Evolutionary conservation across 1,284 basidiomycete genomes (phyloP), one percentile per base, ranked within the genome.

Genomic region (Phenoliferia sp.): DNA sequence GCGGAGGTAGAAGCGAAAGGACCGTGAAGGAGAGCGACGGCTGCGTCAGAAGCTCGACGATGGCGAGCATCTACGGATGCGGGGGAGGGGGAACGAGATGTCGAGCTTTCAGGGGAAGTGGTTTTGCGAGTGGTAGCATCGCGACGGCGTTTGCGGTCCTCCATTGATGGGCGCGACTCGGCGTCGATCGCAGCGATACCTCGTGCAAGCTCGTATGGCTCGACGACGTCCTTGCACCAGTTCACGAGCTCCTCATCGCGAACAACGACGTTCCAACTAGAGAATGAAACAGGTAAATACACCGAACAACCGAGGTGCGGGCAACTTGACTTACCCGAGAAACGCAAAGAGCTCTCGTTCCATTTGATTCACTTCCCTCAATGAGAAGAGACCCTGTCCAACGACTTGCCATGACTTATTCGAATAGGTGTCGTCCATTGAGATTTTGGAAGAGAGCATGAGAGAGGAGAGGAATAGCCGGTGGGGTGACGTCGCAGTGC

Each of bases 381-480:
- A 80, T 1, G 87, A 86, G 76, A 94, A 95, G 87, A 94, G 90
- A 62, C 88, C 88, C 78, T 95, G 92, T 0, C 90, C 92, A 59
- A 96, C 93, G 61, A 96, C 90, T 28, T 87, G 87, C 93, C 93
- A 96, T 0, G 90, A 93, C 80, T 94, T 93, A 85, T 96, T 96
- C 22, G 90, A 93, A 65, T 74, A 74, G 0, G 93, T 96, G 78
- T 97, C 92, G 82, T 96, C 93, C 80, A 73, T 72, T 59, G 71
- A 74, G 64, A 92, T 89, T 79, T 93, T 93, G 4, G 87, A 88
- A 0, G 89, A 87, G 70, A 96, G 91, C 94, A 96, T 96, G 79
- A 93, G 92, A 0, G 93, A 92, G 0, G 90, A 93, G 16, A 96
- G 89, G 78, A 94, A 95, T 0, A 97, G 80, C 0, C 93, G 86